Base-by-base conservation (phyloP, 352 stramenopile species). In the Globisporangium heterothallicum region DNA sequence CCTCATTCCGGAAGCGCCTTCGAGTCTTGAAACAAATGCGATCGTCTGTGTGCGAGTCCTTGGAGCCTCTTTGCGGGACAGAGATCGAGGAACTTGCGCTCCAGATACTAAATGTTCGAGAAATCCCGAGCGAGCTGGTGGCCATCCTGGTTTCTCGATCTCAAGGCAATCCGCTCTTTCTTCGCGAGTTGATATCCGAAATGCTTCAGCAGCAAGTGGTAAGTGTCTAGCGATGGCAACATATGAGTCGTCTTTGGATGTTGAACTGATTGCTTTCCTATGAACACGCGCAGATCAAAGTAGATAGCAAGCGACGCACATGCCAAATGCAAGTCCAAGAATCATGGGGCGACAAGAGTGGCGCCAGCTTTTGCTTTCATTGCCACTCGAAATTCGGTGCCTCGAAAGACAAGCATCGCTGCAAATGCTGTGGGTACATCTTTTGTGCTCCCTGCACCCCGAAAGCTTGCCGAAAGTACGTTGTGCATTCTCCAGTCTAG, bases 101-200 rank as follows among this genome's bases (percentile, higher is more conserved):
- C 14, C 73, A 87, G 40, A 80, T 87, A 14, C 50, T 94, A 1
- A 67, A 81, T 12, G 76, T 92, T 10, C 56, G 74, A 13, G 50
- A 58, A 13, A 80, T 92, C 21, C 81, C 80, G 0, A 59, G 30
- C 8, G 74, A 90, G 27, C 66, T 94, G 9, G 48, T 83, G 25
- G 68, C 56, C 14, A 81, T 94, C 45, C 57, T 94, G 13, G 66
- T 86, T 14, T 89, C 78, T 4, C 66, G 81, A 1, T 87, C 73
- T 3, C 84, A 94, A 59, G 84, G 84, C 19, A 94, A 92, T 41
- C 81, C 84, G 44, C 69, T 94, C 5, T 92, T 94, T 53, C 53
- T 94, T 8, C 64, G 79, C 49, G 83, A 94, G 36, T 84, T 94
- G n/a, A 86, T 94, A 21, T 63, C 64, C n/a, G 80, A 90, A 41